phyloP scores from a whole-genome alignment of 805 yeast genomes.

The Saccharomycopsis schoenii region DNA sequence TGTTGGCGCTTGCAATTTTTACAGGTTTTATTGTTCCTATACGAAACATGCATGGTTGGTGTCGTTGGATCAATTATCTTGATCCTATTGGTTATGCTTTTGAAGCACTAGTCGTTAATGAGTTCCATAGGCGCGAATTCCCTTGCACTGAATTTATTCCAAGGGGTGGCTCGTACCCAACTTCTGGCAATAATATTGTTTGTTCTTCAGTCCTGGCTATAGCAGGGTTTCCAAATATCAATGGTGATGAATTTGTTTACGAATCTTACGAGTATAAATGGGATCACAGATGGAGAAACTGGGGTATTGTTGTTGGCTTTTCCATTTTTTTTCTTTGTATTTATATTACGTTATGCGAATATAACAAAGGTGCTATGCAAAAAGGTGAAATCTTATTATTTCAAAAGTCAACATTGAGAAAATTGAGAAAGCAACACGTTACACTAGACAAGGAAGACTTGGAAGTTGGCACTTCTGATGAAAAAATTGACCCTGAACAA shows the following conservation, averaged over 20 bases:
- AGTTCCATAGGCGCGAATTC: slow-evolving; percentile 30
- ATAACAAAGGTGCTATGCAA: slow-evolving; percentile 42
- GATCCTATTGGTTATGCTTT: slow-evolving; percentile 35
- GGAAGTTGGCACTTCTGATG: slow-evolving; percentile 20
- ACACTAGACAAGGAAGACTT: slow-evolving; percentile 20
- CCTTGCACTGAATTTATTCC: slow-evolving; percentile 33
- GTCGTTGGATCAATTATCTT: slow-evolving; percentile 36
- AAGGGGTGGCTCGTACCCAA: slow-evolving; percentile 32
- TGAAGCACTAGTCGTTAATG: slow-evolving; percentile 37
- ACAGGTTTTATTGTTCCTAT: slow-evolving; percentile 37
- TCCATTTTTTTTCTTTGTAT: slow-evolving; percentile 39
- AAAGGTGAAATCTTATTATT: slow-evolving; percentile 55
- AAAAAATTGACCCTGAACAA: slow-evolving; percentile 21
- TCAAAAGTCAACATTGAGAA: slow-evolving; percentile 32
- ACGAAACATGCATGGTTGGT: slow-evolving; percentile 36
- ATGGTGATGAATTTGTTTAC: slow-evolving; percentile 37
- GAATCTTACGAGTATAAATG: slow-evolving; percentile 33
- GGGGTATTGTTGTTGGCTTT: slow-evolving; percentile 49
- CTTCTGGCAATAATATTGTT: slow-evolving; percentile 24
- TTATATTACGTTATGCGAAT: slow-evolving; percentile 42
- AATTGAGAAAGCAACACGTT: slow-evolving; percentile 27
- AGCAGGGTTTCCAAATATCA: slow-evolving; percentile 36
- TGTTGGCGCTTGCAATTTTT: slow-evolving; percentile 30
- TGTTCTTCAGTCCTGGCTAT: slow-evolving; percentile 44
- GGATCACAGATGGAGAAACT: slow-evolving; percentile 50